Percentiles rank a stretch among this genome's conserved stretches.
Conservation (phyloP, 176 grass and related monocot species). For the Ananas comosus region DNA sequence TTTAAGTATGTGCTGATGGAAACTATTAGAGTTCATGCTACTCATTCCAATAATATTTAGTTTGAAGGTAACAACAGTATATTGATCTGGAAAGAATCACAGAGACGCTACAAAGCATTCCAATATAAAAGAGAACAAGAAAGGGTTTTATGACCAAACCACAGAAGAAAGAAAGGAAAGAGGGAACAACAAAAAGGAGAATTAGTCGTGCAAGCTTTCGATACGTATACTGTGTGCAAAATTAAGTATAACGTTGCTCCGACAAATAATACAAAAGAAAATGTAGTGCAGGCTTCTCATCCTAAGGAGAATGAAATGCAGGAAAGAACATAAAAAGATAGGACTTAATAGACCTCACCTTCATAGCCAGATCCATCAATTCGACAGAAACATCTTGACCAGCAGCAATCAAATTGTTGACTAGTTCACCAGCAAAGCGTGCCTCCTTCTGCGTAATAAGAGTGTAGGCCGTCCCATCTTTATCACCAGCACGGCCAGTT, state of each 20-base stretch:
- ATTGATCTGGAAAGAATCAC: too few relatives aligned
- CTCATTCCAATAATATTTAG: background rate
- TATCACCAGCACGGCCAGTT: conserved; percentile 95
- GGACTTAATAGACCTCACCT: conserved; percentile 39
- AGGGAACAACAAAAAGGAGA: too few relatives aligned
- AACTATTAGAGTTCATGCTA: background rate
- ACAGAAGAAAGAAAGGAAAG: too few relatives aligned
- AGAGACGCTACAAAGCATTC: too few relatives aligned
- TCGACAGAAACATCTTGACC: conserved; percentile 76
- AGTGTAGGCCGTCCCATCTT: conserved; percentile 91
- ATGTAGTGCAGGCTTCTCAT: background rate
- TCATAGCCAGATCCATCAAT: conserved; percentile 96
- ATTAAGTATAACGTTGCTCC: background rate
- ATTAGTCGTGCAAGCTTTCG: too few relatives aligned
- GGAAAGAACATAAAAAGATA: conserved; percentile 4
- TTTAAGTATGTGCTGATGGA: background rate
- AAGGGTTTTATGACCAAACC: too few relatives aligned
- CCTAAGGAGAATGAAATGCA: conserved; percentile 9
- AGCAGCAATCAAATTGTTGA: conserved; percentile 76
- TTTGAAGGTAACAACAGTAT: too few relatives aligned
- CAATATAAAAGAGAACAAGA: too few relatives aligned
- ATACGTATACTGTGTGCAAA: too few relatives aligned
- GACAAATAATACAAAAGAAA: background rate
- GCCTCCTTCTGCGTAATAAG: conserved; percentile 85
- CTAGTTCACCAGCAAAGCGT: conserved; percentile 85